Percentiles rank a stretch among this genome's conserved stretches.
Evolutionary conservation across 352 stramenopile species (phyloP).

Genomic region (Globisporangium perplexum): DNA sequence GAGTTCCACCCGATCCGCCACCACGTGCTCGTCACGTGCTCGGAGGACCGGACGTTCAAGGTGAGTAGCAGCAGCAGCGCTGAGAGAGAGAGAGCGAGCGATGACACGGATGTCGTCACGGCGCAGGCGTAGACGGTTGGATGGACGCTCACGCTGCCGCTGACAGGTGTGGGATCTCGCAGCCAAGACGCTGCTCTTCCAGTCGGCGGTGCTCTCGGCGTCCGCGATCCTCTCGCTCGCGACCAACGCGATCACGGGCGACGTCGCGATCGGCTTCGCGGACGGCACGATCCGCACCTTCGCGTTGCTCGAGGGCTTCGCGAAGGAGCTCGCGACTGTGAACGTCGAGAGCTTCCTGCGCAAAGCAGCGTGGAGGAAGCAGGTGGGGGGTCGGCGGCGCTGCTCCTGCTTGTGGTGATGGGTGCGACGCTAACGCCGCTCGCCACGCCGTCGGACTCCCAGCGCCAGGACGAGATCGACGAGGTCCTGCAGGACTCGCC

Average conservation of each 20-base stretch:
- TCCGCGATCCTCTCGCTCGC: constrained; percentile 65
- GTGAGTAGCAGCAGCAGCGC: constrained; percentile 13
- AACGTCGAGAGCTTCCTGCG: constrained; percentile 46
- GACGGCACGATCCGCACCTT: constrained; percentile 66
- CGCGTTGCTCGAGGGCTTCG: constrained; percentile 37
- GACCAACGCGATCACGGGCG: constrained; percentile 55
- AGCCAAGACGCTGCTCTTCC: constrained; percentile 54
- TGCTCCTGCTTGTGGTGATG: not conserved
- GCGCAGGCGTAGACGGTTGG: too few relatives aligned
- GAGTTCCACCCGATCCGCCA: constrained; percentile 68
- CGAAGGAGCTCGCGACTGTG: constrained; percentile 43
- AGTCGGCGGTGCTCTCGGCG: constrained; percentile 72
- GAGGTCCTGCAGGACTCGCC: constrained; percentile 35
- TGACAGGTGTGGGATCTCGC: constrained; percentile 46
- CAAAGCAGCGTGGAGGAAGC: constrained; percentile 23
- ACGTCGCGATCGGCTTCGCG: constrained; percentile 62
- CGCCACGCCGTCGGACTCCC: not conserved
- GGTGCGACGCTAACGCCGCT: not conserved
- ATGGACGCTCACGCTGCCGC: not conserved
- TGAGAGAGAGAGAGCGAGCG: too few relatives aligned
- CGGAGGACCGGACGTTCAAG: constrained; percentile 84
- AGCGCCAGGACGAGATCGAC: constrained; percentile 37
- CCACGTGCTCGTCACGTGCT: constrained; percentile 65
- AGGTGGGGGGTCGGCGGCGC: constrained; percentile 14
- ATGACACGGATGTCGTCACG: too few relatives aligned